phyloP scores from a whole-genome alignment of 768 basidiomycete species.

The Suillus paluster region DNA sequence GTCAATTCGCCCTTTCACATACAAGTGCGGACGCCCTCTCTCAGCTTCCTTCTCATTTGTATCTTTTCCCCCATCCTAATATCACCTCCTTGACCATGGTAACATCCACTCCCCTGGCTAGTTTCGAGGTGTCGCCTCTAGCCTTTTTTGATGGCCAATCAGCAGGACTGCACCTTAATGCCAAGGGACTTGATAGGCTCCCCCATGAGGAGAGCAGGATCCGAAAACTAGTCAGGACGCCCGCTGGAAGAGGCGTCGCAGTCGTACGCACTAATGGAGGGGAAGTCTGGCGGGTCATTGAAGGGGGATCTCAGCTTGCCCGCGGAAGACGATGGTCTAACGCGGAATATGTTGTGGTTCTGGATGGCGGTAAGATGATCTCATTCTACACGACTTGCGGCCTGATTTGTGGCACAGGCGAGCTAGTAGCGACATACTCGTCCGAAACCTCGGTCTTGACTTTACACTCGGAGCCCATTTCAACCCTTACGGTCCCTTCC shows the following conservation, averaged over 20 bases:
- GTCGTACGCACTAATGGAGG: constrained; percentile 63
- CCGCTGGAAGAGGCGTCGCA: constrained; percentile 77
- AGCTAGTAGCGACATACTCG: constrained; percentile 63
- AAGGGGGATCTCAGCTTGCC: constrained; percentile 51
- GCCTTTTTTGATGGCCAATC: constrained; percentile 63
- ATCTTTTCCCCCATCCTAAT: constrained; percentile 54
- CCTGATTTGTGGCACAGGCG: constrained; percentile 43
- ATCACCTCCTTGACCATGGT: constrained; percentile 56
- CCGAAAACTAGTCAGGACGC: constrained; percentile 71
- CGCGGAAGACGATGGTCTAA: constrained; percentile 55
- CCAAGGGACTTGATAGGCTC: constrained; percentile 43
- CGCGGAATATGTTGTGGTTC: constrained; percentile 71
- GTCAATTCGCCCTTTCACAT: constrained; percentile 75
- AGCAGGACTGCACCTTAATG: constrained; percentile 54
- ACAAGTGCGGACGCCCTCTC: constrained; percentile 55
- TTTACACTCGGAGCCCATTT: constrained; percentile 53
- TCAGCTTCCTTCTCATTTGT: constrained; percentile 53
- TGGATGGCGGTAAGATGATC: constrained; percentile 58
- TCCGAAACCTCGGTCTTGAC: constrained; percentile 50
- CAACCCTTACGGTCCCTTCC: constrained; percentile 49
- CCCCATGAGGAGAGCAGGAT: constrained; percentile 57
- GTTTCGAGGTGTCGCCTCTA: constrained; percentile 60
- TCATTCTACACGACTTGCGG: constrained; percentile 4
- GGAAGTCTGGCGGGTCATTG: constrained; percentile 64
- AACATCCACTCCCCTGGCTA: constrained; percentile 66